Evolutionary conservation across 73 alveolate species (phyloP).

Genomic region (Paramecium biaurelia): DNA sequence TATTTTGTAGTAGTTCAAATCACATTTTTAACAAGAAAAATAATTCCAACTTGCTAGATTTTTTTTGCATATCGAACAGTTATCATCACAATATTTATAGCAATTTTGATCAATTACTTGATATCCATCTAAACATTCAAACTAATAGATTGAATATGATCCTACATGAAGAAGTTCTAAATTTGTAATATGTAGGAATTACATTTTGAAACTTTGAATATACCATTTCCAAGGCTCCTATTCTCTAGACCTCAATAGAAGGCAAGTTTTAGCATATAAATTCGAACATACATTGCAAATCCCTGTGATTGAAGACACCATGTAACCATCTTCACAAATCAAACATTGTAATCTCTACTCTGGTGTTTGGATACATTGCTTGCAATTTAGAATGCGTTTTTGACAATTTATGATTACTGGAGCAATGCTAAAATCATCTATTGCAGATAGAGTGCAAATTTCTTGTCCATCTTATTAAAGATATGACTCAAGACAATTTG

Average conservation of each 20-base stretch:
- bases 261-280: too few species aligned
- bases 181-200: background rate
- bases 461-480: background rate
- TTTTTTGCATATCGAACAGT: background rate
- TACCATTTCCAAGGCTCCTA: background rate
- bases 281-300: background rate
- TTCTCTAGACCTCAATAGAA: background rate
- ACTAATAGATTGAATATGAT: background rate
- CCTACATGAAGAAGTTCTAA: too few species aligned
- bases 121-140: background rate
- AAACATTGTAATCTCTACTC: background rate
- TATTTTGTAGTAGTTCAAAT: background rate
- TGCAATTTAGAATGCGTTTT: background rate
- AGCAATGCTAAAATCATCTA: background rate
- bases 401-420: background rate
- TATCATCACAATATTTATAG: background rate
- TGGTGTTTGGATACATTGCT: background rate
- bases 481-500: background rate
- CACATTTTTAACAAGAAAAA: background rate
- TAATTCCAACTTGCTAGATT: rapidly evolving
- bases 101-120: background rate
- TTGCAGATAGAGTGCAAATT: background rate
- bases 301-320: background rate
- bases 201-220: background rate
- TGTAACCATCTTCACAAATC: background rate